These are phyloP conservation scores for Bisporella sp. DNA, from an alignment of 2,329 filamentous ascomycete species.

Conservation along the genomic window DNA sequence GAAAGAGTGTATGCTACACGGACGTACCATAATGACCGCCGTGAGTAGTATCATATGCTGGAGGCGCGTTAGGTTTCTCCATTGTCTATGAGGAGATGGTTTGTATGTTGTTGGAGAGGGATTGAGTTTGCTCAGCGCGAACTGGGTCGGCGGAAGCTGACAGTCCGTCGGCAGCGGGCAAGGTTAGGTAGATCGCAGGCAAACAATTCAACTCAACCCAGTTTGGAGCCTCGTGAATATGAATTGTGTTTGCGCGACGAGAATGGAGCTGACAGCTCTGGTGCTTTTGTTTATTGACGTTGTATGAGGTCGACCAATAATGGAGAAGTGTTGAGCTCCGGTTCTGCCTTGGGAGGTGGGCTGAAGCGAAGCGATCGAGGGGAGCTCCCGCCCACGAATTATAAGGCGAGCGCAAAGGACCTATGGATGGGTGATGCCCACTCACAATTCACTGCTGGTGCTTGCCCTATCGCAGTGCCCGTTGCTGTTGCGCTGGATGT, in stretches of 20 bases:
- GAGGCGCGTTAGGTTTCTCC: slow-evolving; percentile 39
- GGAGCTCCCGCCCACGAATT: background rate
- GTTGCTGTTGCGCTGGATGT: too few relatives aligned
- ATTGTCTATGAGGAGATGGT: slow-evolving; percentile 45
- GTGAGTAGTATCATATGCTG: slow-evolving; percentile 65
- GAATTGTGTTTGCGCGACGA: slow-evolving; percentile 6
- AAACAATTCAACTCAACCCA: background rate
- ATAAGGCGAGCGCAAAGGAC: slow-evolving; percentile 1
- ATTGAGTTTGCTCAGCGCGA: too few relatives aligned
- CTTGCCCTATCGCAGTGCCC: background rate
- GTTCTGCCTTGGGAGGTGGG: background rate
- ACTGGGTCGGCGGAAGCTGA: slow-evolving; percentile 3
- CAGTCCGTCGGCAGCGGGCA: background rate
- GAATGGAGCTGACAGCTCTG: background rate
- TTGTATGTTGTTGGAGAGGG: slow-evolving; percentile 25
- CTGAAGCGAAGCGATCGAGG: background rate
- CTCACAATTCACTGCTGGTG: too few relatives aligned
- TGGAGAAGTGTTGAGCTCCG: background rate
- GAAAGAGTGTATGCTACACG: background rate
- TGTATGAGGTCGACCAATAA: slow-evolving; percentile 1
- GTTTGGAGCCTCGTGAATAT: background rate
- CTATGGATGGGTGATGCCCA: background rate
- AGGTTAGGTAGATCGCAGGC: background rate
- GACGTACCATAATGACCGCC: slow-evolving; percentile 71
- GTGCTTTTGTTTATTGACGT: slow-evolving; percentile 4